phyloP scores from a whole-genome alignment of 2,329 filamentous ascomycete species.

The Aspergillus fischeri region DNA sequence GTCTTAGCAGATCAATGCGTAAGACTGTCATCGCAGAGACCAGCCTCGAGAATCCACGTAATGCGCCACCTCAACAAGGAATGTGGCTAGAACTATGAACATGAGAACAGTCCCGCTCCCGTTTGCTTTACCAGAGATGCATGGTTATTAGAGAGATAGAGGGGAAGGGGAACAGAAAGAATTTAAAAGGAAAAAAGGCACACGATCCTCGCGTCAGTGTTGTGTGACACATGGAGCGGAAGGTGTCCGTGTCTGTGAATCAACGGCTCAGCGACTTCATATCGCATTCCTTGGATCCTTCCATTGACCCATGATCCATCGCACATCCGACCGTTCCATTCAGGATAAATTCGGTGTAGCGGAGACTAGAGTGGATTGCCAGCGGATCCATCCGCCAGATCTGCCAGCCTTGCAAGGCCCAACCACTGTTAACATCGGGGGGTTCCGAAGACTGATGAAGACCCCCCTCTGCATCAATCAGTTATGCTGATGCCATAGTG shows the following conservation, averaged over 20 bases:
- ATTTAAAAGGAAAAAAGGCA: background rate
- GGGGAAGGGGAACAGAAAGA: background rate
- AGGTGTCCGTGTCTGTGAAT: constrained; percentile 14
- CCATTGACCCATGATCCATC: background rate
- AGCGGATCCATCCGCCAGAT: background rate
- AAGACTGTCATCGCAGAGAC: constrained; percentile 9
- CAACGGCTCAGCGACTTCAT: background rate
- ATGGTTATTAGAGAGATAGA: background rate
- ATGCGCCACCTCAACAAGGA: background rate
- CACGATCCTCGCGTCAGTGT: background rate
- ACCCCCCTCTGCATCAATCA: background rate
- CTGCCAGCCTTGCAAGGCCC: background rate
- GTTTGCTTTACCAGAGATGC: constrained; percentile 8
- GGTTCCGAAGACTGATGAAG: background rate
- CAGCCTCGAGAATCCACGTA: background rate
- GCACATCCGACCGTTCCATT: background rate
- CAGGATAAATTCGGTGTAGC: background rate
- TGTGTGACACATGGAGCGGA: constrained; percentile 10
- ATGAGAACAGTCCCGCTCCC: constrained; percentile 1
- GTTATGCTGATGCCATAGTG: no score
- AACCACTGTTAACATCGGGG: background rate
- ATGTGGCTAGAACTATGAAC: background rate
- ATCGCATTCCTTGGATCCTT: background rate
- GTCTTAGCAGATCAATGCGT: constrained; percentile 6
- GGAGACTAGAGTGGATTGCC: background rate